Evolutionary conservation across 257 asterid species (phyloP), one percentile per base, ranked within the genome.

Genomic region (Plectranthus barbatus): DNA sequence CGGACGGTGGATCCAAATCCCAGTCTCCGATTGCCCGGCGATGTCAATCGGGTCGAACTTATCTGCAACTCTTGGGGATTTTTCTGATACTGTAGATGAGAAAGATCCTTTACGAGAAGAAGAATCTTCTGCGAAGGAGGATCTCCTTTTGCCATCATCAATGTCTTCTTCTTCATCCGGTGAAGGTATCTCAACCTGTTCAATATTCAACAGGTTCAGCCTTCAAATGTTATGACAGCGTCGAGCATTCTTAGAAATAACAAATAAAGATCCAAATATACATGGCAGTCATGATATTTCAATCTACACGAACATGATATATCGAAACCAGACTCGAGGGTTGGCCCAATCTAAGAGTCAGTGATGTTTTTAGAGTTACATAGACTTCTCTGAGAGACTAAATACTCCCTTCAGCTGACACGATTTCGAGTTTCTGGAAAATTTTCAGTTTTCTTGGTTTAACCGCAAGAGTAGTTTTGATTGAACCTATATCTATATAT

Each of bases 1-100:
- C 2, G 98, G 98, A 37, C 64, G 95, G 76, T 86, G 96, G 70
- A 93, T 86, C 97, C 96, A 90, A 58, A 90, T 67, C 68, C 99
- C 96, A 1, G 96, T 89, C 64, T 81, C 80, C 4, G 63, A 17
- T 70, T 82, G 79, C 21, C 96, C 97, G 36, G 83, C 86, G 4
- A 85, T 62, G 76, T 82, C 79, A 39, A 92, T 78, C 4, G 97
- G 91, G 71, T 92, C 99, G 60, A 76, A 85, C 60, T 49, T 79
- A 74, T 87, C 99, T 11, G 70, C 81, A 14, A 76, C 80, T 72
- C 48, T 76, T 8, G 69, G 76, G 59, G 88, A 71, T 52, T 79
- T 73, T 3, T 78, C 81, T 33, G 81, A 74, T 70, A 73, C 24
- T 41, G 20, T 61, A 3, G 80, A 48, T 6, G 83, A 55, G 60